These are phyloP conservation scores for Bruguiera gymnorhiza DNA, from an alignment of 345 rosid genomes.

Conservation along the genomic window DNA sequence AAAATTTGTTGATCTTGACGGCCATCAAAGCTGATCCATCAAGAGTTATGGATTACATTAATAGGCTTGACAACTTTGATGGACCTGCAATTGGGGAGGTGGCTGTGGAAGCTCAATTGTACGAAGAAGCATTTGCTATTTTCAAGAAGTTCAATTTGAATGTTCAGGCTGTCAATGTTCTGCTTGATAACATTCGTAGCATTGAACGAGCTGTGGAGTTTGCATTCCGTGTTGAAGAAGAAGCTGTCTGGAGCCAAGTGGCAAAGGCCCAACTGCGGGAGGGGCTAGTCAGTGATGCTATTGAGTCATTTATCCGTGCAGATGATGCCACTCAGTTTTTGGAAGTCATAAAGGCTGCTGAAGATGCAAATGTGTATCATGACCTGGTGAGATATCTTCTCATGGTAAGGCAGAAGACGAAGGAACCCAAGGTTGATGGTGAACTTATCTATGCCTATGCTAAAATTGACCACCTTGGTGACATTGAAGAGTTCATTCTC, in stretches of 20 bases:
- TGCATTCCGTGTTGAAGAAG: slow-evolving; percentile 96
- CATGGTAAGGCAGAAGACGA: slow-evolving; percentile 93
- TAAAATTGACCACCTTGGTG: slow-evolving; percentile 75
- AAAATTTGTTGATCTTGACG: slow-evolving; percentile 90
- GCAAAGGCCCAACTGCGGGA: slow-evolving; percentile 91
- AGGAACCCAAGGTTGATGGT: slow-evolving; percentile 92
- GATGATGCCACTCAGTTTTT: slow-evolving; percentile 81
- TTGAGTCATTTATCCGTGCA: slow-evolving; percentile 94
- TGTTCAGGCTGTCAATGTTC: slow-evolving; percentile 65
- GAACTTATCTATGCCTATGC: slow-evolving; percentile 89
- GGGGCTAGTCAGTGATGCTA: slow-evolving; percentile 92
- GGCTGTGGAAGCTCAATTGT: slow-evolving; percentile 88
- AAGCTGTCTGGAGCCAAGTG: slow-evolving; percentile 96
- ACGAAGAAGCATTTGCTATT: slow-evolving; percentile 77
- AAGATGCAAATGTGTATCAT: slow-evolving; percentile 72
- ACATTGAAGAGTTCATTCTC: slow-evolving; percentile 87
- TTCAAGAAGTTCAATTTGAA: slow-evolving; percentile 80
- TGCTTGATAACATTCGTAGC: slow-evolving; percentile 63
- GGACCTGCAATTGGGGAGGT: slow-evolving; percentile 98
- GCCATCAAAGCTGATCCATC: slow-evolving; percentile 96
- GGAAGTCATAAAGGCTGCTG: slow-evolving; percentile 70
- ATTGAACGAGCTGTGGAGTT: slow-evolving; percentile 94
- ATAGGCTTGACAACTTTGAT: slow-evolving; percentile 91
- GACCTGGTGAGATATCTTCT: slow-evolving; percentile 89
- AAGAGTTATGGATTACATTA: slow-evolving; percentile 93